Base-by-base conservation (phyloP, 2,329 filamentous ascomycete genomes). In the Neonectria neomacrospora region DNA sequence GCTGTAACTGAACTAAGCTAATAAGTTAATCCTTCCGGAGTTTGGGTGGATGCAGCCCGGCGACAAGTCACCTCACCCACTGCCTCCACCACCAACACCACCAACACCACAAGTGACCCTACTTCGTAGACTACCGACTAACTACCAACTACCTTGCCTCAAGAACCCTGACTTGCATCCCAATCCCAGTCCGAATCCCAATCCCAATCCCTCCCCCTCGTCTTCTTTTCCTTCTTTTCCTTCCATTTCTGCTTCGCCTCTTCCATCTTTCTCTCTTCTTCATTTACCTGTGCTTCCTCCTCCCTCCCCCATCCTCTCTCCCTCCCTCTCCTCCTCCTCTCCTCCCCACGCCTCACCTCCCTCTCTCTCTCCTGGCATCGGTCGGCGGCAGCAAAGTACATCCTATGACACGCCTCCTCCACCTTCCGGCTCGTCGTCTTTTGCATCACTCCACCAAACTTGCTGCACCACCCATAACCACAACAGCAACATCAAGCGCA, bases 381-480 rank as follows among this genome's bases (percentile, higher is more conserved):
- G 26, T 32, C n/a, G 10, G n/a, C 45, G 10, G 26, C 11, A 20
- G 45, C n/a, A 26, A 26, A 23, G 47, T n/a, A 37, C 14, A 48
- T 58, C 63, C 63, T 57, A 75, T 75, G 73, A 67, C 69, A 65
- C 71, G 69, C 57, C 63, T 68, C 30, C 52, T 62, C 51, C 67
- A 59, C 54, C 61, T 58, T 42, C 54, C 62, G 45, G 63, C 68
- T 57, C 62, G 56, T 67, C 68, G 58, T 64, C 54, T 73, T 34
- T 67, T 61, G 68, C 58, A 64, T 50, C 50, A 52, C 53, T 51
- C 61, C 20, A 54, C 39, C 39, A 59, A 63, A 48, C 39, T 53
- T 22, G 37, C 34, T 41, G 45, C 54, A 28, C 41, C 47, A 22
- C 14, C 59, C 20, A 26, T 26, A 28, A n/a, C 56, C 26, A 18